Evolutionary conservation across 2,329 filamentous ascomycete species (phyloP), one percentile per base, ranked within the genome.

Genomic region (Catunica adiposa): DNA sequence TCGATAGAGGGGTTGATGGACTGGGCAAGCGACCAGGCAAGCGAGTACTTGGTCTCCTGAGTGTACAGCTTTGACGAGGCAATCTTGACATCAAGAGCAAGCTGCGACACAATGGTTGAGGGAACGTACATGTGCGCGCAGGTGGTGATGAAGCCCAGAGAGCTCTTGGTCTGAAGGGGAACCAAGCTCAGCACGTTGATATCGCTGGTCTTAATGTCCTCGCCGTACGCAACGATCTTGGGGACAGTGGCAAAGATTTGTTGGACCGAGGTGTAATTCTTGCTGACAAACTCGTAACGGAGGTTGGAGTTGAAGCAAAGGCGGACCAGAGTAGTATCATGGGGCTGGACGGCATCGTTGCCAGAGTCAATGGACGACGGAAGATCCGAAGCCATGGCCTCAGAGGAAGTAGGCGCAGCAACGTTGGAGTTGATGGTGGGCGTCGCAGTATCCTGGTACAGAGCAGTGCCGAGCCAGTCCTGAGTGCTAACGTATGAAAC

Each of bases 161-260:
- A 74, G 34, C 70, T 65, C 46, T 76, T 77, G 0, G 86, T 92
- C 66, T 94, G 83, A 62, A 84, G 82, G 1, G 89, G 88, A 62
- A 83, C 74, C 53, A 97, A 78, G 60, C 79, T 80, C 60, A 79
- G 75, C 71, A 94, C 84, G 46, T 74, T 68, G 52, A 89, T 72
- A 55, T 84, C 71, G 17, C 73, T 64, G 11, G 69, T 60, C 1
- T 68, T 63, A 48, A 94, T 71, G 48, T 79, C 82, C 51, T 67
- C 68, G 46, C 79, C 84, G 60, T 83, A 77, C 1, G 77, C 71
- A 52, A 95, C 74, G 61, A 86, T 87, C 54, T 73, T 62, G 0
- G 89, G 89, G 3, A 96, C 72, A 61, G 79, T 85, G 54, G 78
- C 70, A 71, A 96, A 94, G 63, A 98, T 86, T 68, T 97, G 90